A percentile compares a stretch with the other conserved stretches of the same genome.
Evolutionary conservation across 2,329 filamentous ascomycete genomes (phyloP).

Genomic region (Paracamarosporium sp.): DNA sequence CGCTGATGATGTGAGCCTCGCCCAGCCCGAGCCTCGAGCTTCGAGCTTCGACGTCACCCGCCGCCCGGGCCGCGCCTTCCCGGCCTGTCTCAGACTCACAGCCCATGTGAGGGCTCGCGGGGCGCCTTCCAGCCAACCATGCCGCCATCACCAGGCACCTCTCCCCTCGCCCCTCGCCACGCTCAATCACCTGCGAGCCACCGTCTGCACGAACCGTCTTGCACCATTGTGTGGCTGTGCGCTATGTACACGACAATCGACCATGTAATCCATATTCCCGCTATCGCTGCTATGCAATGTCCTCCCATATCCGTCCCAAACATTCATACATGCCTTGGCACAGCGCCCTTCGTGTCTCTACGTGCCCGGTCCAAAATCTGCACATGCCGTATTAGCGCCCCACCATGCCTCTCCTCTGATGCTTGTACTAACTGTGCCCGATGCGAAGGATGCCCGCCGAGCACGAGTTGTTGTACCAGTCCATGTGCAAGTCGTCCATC

Average conservation of each 20-base stretch:
- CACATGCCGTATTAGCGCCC: slow-evolving; percentile 1
- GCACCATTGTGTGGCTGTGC: not conserved
- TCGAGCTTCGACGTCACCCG: not conserved
- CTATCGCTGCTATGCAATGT: not conserved
- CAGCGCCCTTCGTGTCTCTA: not conserved
- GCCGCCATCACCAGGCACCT: not conserved
- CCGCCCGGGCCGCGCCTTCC: not conserved
- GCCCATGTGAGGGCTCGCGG: slow-evolving; percentile 2
- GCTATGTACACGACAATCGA: not conserved
- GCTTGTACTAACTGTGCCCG: slow-evolving; percentile 31
- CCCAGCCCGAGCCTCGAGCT: not conserved
- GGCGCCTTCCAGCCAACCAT: not conserved
- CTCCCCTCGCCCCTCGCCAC: not conserved
- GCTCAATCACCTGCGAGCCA: not conserved
- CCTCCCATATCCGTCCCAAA: slow-evolving; percentile 5
- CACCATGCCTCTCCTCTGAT: slow-evolving; percentile 1
- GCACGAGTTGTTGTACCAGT: slow-evolving; percentile 59
- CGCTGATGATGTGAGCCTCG: not conserved
- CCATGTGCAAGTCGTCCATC: slow-evolving; percentile 56
- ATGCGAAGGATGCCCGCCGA: slow-evolving; percentile 50
- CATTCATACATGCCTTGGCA: not conserved
- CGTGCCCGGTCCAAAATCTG: not conserved
- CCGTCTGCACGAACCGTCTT: slow-evolving; percentile 6
- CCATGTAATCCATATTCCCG: slow-evolving; percentile 1
- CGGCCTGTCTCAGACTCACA: not conserved